Evolutionary conservation across 2,329 filamentous ascomycete genomes (phyloP).

Genomic region (Fusarium illudens): DNA sequence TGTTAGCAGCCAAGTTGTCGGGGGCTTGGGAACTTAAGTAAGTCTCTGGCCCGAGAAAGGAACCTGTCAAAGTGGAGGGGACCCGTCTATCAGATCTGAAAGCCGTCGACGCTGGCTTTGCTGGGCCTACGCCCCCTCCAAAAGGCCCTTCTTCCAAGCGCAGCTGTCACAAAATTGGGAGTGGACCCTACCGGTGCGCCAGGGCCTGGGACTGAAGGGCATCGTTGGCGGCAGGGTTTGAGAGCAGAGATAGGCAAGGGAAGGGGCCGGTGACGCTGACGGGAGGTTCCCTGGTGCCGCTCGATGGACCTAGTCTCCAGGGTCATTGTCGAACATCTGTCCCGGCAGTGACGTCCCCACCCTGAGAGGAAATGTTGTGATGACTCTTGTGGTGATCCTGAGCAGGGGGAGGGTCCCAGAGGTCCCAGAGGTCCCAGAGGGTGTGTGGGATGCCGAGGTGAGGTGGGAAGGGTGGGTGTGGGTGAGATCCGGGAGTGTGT

Average conservation of each 20-base stretch:
- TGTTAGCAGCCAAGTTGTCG: constrained; percentile 33
- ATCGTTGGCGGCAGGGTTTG: constrained; percentile 32
- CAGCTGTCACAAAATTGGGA: constrained; percentile 42
- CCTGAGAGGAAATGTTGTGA: constrained; percentile 25
- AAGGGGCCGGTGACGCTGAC: constrained; percentile 33
- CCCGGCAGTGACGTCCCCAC: constrained; percentile 41
- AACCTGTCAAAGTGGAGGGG: constrained; percentile 42
- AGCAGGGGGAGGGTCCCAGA: constrained; percentile 29
- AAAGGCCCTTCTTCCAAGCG: constrained; percentile 31
- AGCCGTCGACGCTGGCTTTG: constrained; percentile 35
- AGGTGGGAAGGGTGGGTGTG: constrained; percentile 28
- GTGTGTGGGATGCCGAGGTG: constrained; percentile 23
- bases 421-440: not conserved
- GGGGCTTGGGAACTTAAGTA: constrained; percentile 45
- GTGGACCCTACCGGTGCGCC: constrained; percentile 36
- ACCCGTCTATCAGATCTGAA: constrained; percentile 44
- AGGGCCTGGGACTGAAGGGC: constrained; percentile 40
- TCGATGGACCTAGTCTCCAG: constrained; percentile 33
- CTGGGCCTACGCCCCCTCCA: constrained; percentile 35
- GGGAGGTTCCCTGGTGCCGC: constrained; percentile 37
- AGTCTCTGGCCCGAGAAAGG: constrained; percentile 40
- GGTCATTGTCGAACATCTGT: constrained; percentile 30
- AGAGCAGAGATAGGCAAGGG: constrained; percentile 30
- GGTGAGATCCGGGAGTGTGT: constrained; percentile 39
- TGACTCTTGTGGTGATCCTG: constrained; percentile 37